Evolutionary conservation across 305 asterid species (phyloP), one percentile per base, ranked within the genome.

Genomic region (Fraxinus angustifolia): DNA sequence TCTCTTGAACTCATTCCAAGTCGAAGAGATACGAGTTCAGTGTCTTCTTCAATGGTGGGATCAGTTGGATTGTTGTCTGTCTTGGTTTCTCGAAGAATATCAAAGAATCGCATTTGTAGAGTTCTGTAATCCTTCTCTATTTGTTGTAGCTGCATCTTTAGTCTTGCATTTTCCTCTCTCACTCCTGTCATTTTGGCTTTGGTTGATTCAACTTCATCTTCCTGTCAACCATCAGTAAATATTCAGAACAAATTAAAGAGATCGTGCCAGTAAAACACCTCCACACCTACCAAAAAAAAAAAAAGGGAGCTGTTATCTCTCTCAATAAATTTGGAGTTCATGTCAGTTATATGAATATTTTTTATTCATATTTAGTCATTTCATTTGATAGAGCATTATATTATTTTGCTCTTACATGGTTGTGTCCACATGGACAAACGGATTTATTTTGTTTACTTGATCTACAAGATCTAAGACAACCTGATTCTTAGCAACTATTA

Each of bases 21-120:
- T 42, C 91, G 87, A 84, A 93, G 97, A n/a, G 91, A 93, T 14
- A 94, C 93, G 0, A 92, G 90, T 16, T 93, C 97, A 45, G 40
- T 58, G 30, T 77, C 82, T 62, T 75, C 82, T 16, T 79, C 81
- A 58, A 42, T 78, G 14, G 42, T 36, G 23, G 79, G 48, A 38
- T 71, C 42, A 5, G 19, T n/a, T 7, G 4, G 4, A 34, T 33
- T 60, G 8, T 76, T 84, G 38, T 58, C 78, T 12, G 82, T 82
- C 33, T 70, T 70, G 16, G 82, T 8, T 71, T 86, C 83, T 26
- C 80, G 89, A 53, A 60, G 73, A 74, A 82, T 79, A 56, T 83
- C 84, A 0, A 58, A 72, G 82, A 86, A 78, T 36, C 85, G 91
- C 88, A 75, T 83, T 71, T 94, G 91, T 1, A 94, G 89, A 62